Base-by-base conservation (phyloP, 129 eudicot genomes). In the Flaveria ramosissima region DNA sequence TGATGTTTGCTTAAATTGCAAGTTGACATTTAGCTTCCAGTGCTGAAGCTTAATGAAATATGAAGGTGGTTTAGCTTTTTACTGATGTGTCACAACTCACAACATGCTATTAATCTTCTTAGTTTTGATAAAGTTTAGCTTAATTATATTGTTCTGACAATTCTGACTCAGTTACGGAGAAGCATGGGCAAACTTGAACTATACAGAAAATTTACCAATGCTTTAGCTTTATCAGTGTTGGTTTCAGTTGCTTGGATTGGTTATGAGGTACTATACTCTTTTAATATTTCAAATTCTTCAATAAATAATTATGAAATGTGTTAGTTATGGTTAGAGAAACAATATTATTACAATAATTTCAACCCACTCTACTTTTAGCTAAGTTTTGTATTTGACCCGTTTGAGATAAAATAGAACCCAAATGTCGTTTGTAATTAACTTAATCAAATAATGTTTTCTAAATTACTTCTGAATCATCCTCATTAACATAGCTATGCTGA, bases 201-300 rank as follows among this genome's bases (percentile, higher is more conserved):
- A 60, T 92, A 92, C 81, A 69, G 97, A 61, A 89, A 92, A 80
- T 92, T 89, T 56, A 92, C 97, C 60, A 92, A 92, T 83, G 78
- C 93, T 46, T 84, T 92, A 76, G 97, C 97, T 61, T 70, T 92
- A 66, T 87, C 95, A 15, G 96, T 92, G 68, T 85, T 92, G 66
- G 89, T 92, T 71, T 92, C 97, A 52, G 95, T 92, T 75, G 97
- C 97, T 78, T 92, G 97, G 96, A 89, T 92, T 64, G 96, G 97
- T 60, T 92, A 92, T 68, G 97, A 92, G 96, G 97, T 92, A 87
- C 61, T 68, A 32, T 36, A n/a, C 45, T 42, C 27, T 41, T 79
- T 32, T 17, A 60, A 63, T 41, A 61, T 61, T 61, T 26, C 67
- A 12, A 26, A 61, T 20, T 61, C 42, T 61, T 61, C 10, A 17